Evolutionary conservation across 1,139 yeast genomes (phyloP), one percentile per base, ranked within the genome.

Genomic region (Trichomonascaceae sp.): DNA sequence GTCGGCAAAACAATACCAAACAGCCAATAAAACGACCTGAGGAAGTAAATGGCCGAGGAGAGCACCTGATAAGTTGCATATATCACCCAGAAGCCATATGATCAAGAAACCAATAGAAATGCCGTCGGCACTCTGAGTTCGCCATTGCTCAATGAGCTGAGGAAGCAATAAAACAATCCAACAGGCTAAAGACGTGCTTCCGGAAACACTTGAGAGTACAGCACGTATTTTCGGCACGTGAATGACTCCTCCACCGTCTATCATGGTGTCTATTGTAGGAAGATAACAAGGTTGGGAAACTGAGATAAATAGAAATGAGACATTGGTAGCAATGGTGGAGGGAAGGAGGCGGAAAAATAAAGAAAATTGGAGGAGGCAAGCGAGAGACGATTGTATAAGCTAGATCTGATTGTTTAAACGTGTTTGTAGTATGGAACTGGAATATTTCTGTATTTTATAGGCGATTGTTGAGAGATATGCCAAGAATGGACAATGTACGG

Each of bases 131-230:
- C 88, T 80, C 65, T 85, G 84, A 53, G 83, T 72, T 56, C 86
- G 72, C 91, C 91, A 87, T 69, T 87, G 95, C 67, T 87, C 95
- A 43, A 87, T 79, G 49, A 87, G 76, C 69, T 87, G 96, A 1
- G 95, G 95, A 63, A 86, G 73, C 57, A 86, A 76, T 50, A 87
- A 72, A n/a, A 87, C 91, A 24, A 87, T 80, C 93, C 93, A 87
- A 66, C 91, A 85, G 1, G 91, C 83, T 65, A 69, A 58, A 44
- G 69, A 65, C 15, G 71, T 58, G 10, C 88, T 83, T 1, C 91
- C 91, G 69, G 84, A 78, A 13, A 84, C 73, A 2, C 87, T 87
- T 2, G 89, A 81, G 20, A 81, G 69, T 15, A 77, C 71, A 39
- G 67, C 65, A 50, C 82, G 67, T 55, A 73, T 64, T 2, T 50